Base-by-base conservation (phyloP, 176 grass and related monocot species). In the Oryza meridionalis region DNA sequence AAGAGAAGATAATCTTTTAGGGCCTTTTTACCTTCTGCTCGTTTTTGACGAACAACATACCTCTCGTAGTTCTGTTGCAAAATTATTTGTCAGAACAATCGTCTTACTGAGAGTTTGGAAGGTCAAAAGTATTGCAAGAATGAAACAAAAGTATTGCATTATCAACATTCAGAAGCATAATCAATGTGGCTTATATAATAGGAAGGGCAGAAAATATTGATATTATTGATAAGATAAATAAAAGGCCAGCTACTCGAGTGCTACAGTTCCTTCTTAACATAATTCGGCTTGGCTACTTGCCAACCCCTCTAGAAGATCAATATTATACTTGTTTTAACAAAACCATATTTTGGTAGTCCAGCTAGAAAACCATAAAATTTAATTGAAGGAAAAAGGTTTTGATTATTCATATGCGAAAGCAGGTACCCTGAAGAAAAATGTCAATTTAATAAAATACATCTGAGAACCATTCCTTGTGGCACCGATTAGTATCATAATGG, bases 21-120 rank as follows among this genome's bases (percentile, higher is more conserved):
- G 37, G 90, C 92, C 77, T 95, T 98, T 67, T 95, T 95, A 66
- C 66, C 84, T 90, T 95, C 92, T 77, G 92, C 95, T 72, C 92
- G 87, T 67, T 88, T 95, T 82, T 93, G 86, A 21, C 89, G 88
- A 85, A 88, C 83, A 35, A 85, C 85, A 43, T 98, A 95, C 71
- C 87, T 88, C 65, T 91, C 86, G 26, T 93, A 93, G 73, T 81
- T 93, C 95, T 98, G 89, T 84, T 65, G 19, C 84, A 64, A 86
- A 66, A 45, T 62, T 80, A 86, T 6, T 67, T 40, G 33, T 80
- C 53, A 91, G 61, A 75, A 82, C 38, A 82, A 78, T 50, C 27
- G 44, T 63, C 19, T 16, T 45, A 77, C 12, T 8, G 27, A 2
- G 19, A 58, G 53, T 58, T 9, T n/a, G 19, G n/a, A 58, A 9